These are phyloP conservation scores for Panicum miliaceum DNA, from an alignment of 176 grass and related monocot species.

Conservation along the genomic window DNA sequence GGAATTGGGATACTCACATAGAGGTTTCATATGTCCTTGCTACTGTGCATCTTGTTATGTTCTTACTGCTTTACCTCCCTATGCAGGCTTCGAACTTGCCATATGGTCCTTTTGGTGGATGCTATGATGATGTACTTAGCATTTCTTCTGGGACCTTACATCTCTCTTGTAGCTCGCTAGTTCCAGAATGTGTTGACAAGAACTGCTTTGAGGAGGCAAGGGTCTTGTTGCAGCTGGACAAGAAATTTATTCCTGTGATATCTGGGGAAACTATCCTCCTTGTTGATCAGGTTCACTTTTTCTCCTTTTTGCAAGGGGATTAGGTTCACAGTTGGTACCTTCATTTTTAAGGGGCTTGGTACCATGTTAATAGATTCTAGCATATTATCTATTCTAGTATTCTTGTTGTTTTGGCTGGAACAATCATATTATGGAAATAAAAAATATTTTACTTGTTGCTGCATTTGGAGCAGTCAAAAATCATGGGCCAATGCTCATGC, in stretches of 20 bases:
- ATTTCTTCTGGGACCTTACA: slow-evolving; percentile 85
- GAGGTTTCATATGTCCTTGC: background rate
- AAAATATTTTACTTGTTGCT: background rate
- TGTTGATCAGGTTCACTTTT: slow-evolving; percentile 68
- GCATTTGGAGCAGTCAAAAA: slow-evolving; percentile 15
- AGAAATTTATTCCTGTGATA: slow-evolving; percentile 95
- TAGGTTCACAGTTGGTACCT: slow-evolving; percentile 16
- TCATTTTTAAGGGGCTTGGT: slow-evolving; percentile 1
- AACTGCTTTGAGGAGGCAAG: slow-evolving; percentile 77
- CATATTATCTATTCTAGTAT: slow-evolving; percentile 17
- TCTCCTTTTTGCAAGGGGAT: slow-evolving; percentile 18
- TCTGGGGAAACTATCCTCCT: slow-evolving; percentile 76
- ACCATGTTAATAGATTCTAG: slow-evolving; percentile 5
- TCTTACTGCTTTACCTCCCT: slow-evolving; percentile 40
- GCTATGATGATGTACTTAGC: slow-evolving; percentile 69
- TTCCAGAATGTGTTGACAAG: slow-evolving; percentile 80
- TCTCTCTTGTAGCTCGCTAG: slow-evolving; percentile 69
- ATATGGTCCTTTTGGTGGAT: slow-evolving; percentile 43
- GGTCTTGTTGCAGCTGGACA: slow-evolving; percentile 93
- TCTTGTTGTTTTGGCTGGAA: slow-evolving; percentile 18
- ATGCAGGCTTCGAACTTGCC: slow-evolving; percentile 52
- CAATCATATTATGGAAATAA: slow-evolving; percentile 29
- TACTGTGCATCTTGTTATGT: slow-evolving; percentile 34
- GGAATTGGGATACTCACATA: slow-evolving; percentile 33
- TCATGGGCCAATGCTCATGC: slow-evolving; percentile 26